Conservation (phyloP, 2,329 filamentous ascomycete genomes). For the Neopestalotiopsis sp. region DNA sequence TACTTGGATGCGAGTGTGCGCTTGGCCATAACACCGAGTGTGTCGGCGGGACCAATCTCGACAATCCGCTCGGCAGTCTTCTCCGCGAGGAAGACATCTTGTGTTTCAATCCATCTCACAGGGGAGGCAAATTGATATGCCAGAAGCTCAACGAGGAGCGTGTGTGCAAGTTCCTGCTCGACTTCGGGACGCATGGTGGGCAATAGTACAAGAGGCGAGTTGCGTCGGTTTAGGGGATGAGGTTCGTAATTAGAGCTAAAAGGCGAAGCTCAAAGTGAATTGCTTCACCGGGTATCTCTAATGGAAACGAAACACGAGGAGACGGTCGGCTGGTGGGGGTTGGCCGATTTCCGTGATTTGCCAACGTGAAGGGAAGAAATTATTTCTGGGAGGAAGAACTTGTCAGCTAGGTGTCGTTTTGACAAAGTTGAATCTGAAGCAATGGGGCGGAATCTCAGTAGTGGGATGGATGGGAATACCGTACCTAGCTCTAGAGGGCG, state of each 20-base stretch:
- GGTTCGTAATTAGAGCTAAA: slow-evolving; percentile 17
- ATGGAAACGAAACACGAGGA: slow-evolving; percentile 10
- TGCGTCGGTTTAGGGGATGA: slow-evolving; percentile 17
- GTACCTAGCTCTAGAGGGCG: background rate
- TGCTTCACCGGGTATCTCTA: slow-evolving; percentile 20
- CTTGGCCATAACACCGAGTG: slow-evolving; percentile 96
- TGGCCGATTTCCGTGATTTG: slow-evolving; percentile 6
- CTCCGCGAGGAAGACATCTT: slow-evolving; percentile 98
- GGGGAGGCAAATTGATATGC: slow-evolving; percentile 99
- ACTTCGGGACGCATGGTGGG: slow-evolving; percentile 89
- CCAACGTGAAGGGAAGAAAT: slow-evolving; percentile 9
- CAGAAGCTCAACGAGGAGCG: slow-evolving; percentile 95
- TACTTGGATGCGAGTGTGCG: slow-evolving; percentile 95
- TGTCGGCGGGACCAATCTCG: slow-evolving; percentile 96
- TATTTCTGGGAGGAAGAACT: slow-evolving; percentile 5
- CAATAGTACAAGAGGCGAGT: slow-evolving; percentile 22
- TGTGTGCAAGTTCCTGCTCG: slow-evolving; percentile 99
- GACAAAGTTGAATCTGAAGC: slow-evolving; percentile 2
- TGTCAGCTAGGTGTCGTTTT: slow-evolving; percentile 3
- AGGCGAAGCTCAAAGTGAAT: slow-evolving; percentile 11
- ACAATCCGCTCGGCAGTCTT: slow-evolving; percentile 97
- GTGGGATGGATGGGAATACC: slow-evolving; percentile 11
- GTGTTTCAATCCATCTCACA: slow-evolving; percentile 99
- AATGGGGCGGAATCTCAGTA: slow-evolving; percentile 1
- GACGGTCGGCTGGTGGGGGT: slow-evolving; percentile 12